Base-by-base conservation (phyloP, 306 rosid genomes). In the Herpetospermum pedunculosum region DNA sequence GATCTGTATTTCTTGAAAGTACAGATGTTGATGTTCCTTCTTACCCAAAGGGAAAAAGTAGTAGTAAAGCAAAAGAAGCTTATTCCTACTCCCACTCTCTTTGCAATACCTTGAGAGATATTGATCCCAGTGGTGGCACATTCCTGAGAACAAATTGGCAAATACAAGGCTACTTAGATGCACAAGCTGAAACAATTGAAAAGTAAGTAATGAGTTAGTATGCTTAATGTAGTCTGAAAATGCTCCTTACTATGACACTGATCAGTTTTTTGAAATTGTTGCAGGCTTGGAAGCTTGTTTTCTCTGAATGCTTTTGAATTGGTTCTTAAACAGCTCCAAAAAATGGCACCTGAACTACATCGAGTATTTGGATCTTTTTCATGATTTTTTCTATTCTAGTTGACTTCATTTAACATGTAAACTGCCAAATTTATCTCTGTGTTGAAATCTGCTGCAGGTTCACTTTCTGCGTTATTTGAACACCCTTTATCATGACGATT, bases 341-440 rank as follows among this genome's bases (percentile, higher is more conserved):
- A 85, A 76, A 82, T 88, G 81, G 98, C 98, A 26, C 98, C 97
- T 8, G 96, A 94, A 83, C 91, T 94, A 19, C 98, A 94, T 83
- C 92, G 96, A 44, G 96, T 89, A 77, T 84, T 87, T 79, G 78
- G 67, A 71, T 62, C 54, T 26, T 50, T 35, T 67, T 40, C 41
- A 49, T 70, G 7, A 25, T 29, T 26, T 69, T 19, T 44, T n/a
- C n/a, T 23, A 2, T 29, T 26, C 76, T 44, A 34, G 59, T 43
- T 34, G 19, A 54, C 76, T 55, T 30, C 64, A 38, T 67, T 25
- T 50, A 23, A 38, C 38, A 43, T 76, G 11, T 46, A 4, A 71
- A 26, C n/a, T 70, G 55, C 75, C 2, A 13, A 53, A 47, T 3
- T 32, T 25, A 15, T 29, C 47, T 23, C 37, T 37, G 41, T 18